Evolutionary conservation across 805 yeast genomes (phyloP).

Genomic region (Starmerella khaoyaiensis): DNA sequence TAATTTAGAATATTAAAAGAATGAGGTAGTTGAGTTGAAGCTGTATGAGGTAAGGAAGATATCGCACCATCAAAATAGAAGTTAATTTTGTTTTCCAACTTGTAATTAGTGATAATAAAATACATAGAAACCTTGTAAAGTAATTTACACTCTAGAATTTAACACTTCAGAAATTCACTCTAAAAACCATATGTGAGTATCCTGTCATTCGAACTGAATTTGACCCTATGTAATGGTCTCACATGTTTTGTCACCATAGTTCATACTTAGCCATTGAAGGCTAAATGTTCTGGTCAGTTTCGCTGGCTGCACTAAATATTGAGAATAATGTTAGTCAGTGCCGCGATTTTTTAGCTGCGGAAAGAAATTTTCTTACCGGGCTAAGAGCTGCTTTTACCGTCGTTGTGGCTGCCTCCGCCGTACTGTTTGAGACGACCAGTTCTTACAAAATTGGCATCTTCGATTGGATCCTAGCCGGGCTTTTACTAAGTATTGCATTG

Average conservation of each 20-base stretch:
- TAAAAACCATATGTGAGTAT: no score
- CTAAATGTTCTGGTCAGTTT: conserved; percentile 16
- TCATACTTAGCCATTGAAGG: background rate
- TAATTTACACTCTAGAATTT: no score
- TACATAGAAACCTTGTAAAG: no score
- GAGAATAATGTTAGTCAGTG: conserved; percentile 26
- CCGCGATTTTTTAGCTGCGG: conserved; percentile 26
- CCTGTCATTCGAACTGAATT: no score
- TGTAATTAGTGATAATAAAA: no score
- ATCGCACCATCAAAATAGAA: no score
- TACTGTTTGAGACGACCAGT: conserved; percentile 7
- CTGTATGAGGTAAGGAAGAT: no score
- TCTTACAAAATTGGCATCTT: background rate
- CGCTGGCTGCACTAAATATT: conserved; percentile 16
- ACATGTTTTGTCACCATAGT: background rate
- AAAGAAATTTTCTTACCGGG: conserved; percentile 24
- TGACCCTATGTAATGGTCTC: no score
- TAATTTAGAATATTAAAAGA: no score
- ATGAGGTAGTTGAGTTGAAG: no score
- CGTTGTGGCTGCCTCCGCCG: conserved; percentile 22
- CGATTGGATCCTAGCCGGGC: conserved; percentile 17
- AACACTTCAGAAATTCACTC: no score
- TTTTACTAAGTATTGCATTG: conserved; percentile 18
- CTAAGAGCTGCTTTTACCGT: conserved; percentile 20
- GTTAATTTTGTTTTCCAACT: no score